Conservation (phyloP, 73 alveolate species). For the Paramecium biaurelia region DNA sequence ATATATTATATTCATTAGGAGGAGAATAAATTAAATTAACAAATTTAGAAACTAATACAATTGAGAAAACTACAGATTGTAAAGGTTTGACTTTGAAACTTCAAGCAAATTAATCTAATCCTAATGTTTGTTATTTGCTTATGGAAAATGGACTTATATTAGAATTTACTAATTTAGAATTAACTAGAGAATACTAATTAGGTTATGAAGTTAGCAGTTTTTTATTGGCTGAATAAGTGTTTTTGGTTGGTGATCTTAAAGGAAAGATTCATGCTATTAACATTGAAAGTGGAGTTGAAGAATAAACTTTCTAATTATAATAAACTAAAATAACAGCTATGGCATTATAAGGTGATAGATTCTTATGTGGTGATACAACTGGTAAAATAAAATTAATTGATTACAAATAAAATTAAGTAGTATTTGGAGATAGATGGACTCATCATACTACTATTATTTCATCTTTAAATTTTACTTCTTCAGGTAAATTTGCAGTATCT, state of each 20-base stretch:
- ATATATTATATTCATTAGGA: conserved; percentile 11
- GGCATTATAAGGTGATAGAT: not conserved
- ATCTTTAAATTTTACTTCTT: not conserved
- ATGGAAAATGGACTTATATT: conserved; percentile 6
- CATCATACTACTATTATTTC: conserved; percentile 47
- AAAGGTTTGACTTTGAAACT: not conserved
- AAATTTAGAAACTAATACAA: not conserved
- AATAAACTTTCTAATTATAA: not conserved
- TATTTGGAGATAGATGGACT: conserved; percentile 39
- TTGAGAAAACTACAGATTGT: conserved; percentile 19
- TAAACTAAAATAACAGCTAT: conserved; percentile 23
- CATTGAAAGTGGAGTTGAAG: not conserved
- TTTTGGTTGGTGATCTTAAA: conserved; percentile 5
- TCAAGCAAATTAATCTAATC: not conserved
- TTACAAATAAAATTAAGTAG: not conserved
- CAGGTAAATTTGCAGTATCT: conserved; percentile 35
- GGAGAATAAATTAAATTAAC: conserved; percentile 29
- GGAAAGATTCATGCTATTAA: not conserved
- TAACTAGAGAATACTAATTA: not conserved
- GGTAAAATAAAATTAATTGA: conserved; percentile 31
- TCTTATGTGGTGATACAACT: conserved; percentile 44
- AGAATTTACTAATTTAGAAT: conserved; percentile 22
- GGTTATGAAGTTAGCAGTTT: conserved; percentile 9
- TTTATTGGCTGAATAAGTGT: not conserved
- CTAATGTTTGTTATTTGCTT: not conserved